These are phyloP conservation scores for Epichloe gansuensis DNA, from an alignment of 2,329 filamentous ascomycete genomes.

Conservation along the genomic window DNA sequence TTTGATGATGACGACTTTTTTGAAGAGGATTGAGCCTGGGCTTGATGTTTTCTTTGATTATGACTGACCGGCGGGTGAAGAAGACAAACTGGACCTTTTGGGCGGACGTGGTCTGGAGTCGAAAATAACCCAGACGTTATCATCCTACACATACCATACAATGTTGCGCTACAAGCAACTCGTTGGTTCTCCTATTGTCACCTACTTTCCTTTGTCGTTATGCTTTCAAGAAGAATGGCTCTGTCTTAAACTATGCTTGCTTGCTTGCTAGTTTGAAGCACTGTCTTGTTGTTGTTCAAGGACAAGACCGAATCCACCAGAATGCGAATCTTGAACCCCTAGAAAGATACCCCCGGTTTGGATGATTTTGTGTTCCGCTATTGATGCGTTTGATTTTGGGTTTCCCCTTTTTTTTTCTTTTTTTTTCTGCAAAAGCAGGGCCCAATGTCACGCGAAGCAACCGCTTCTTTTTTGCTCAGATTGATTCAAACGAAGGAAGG, in stretches of 20 bases:
- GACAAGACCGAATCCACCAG: slow-evolving; percentile 9
- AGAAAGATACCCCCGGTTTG: slow-evolving; percentile 28
- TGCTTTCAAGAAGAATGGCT: not conserved
- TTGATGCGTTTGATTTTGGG: slow-evolving; percentile 3
- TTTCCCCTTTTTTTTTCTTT: slow-evolving; percentile 3
- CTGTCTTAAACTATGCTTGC: slow-evolving; percentile 3
- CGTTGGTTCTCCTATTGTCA: not conserved
- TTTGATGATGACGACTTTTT: slow-evolving; percentile 49
- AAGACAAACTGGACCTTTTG: not conserved
- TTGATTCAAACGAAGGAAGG: not conserved
- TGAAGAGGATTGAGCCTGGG: slow-evolving; percentile 28
- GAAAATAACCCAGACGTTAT: no score
- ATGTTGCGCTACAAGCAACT: not conserved
- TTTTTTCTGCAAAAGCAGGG: not conserved
- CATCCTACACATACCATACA: not conserved
- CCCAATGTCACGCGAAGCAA: not conserved
- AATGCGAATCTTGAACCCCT: slow-evolving; percentile 18
- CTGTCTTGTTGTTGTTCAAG: not conserved
- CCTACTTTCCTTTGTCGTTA: slow-evolving; percentile 3
- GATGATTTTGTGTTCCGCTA: slow-evolving; percentile 9
- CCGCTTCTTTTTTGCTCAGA: not conserved
- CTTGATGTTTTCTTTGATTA: not conserved
- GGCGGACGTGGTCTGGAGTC: no score
- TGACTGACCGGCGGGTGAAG: not conserved
- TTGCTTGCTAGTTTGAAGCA: not conserved